Conservation (phyloP, 768 basidiomycete genomes). For the Tephrocybe rancida region DNA sequence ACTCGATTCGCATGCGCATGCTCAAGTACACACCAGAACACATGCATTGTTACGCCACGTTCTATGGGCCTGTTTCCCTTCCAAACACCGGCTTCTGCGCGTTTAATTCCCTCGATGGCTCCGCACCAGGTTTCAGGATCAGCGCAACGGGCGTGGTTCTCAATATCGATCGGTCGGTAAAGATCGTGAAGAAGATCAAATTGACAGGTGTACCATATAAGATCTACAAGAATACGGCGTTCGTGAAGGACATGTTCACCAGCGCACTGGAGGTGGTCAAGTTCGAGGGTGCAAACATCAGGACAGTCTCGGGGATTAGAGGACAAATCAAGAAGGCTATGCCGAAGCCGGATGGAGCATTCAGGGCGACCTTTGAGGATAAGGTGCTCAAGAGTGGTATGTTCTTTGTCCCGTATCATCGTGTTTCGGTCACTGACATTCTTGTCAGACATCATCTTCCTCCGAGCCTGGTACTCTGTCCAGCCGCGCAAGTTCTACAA, state of each 20-base stretch:
- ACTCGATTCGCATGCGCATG: slow-evolving; percentile 97
- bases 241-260: slow-evolving; percentile 96
- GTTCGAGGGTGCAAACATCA: slow-evolving; percentile 97
- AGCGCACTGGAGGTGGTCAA: slow-evolving; percentile 94
- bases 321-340: slow-evolving; percentile 97
- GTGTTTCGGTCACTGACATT: not conserved
- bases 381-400: slow-evolving; percentile 94
- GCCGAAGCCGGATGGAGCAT: slow-evolving; percentile 93
- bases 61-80: slow-evolving; percentile 89
- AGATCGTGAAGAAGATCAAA: slow-evolving; percentile 99
- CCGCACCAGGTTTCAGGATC: slow-evolving; percentile 78
- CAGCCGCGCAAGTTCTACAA: slow-evolving; percentile 96
- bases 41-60: slow-evolving; percentile 99
- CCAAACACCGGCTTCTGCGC: slow-evolving; percentile 98
- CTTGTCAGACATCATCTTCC: slow-evolving; percentile 83
- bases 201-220: slow-evolving; percentile 94
- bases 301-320: slow-evolving; percentile 93
- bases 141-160: slow-evolving; percentile 94
- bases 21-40: slow-evolving; percentile 99
- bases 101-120: slow-evolving; percentile 81
- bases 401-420: slow-evolving; percentile 28
- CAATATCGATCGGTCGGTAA: slow-evolving; percentile 88
- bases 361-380: slow-evolving; percentile 97
- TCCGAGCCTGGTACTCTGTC: slow-evolving; percentile 96
- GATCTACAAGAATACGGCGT: slow-evolving; percentile 99